Conservation (phyloP, 495 filamentous ascomycete species). For the Pseudomonodictys pantanalensis region DNA sequence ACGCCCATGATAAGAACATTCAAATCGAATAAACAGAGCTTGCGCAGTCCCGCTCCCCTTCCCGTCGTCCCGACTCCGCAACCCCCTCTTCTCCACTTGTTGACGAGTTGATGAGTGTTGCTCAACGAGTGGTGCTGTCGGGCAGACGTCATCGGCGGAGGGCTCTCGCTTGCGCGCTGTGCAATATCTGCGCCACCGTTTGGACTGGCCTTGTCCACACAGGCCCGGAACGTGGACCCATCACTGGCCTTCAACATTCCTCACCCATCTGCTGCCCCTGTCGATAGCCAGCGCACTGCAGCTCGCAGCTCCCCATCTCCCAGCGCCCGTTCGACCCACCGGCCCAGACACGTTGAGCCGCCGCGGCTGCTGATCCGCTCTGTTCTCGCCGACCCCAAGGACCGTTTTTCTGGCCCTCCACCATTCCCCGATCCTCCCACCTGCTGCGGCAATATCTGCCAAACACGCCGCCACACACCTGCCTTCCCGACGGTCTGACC, state of each 20-base stretch:
- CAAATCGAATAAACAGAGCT: too few relatives aligned
- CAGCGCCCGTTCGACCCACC: background rate
- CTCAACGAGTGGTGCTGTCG: background rate
- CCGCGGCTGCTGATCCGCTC: background rate
- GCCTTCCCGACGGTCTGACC: constrained; percentile 32
- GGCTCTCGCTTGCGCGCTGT: background rate
- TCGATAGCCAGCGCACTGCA: background rate
- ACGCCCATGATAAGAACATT: too few relatives aligned
- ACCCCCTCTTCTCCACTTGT: background rate
- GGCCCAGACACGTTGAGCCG: constrained; percentile 2
- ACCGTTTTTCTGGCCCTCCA: background rate
- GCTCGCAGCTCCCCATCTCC: background rate
- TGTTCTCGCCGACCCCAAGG: constrained; percentile 1
- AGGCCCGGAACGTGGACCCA: constrained; percentile 6
- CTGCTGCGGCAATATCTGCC: constrained; percentile 28
- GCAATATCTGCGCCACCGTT: constrained; percentile 2
- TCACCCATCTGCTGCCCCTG: constrained; percentile 7
- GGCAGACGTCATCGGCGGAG: constrained; percentile 5
- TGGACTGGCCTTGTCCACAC: background rate
- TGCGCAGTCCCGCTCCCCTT: too few relatives aligned
- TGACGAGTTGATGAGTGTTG: background rate
- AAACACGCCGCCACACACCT: constrained; percentile 22
- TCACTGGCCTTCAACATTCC: constrained; percentile 4
- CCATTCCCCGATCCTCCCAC: background rate
- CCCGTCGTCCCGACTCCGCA: too few relatives aligned